These are phyloP conservation scores for Artomyces pyxidatus DNA, from an alignment of 768 basidiomycete species.

Conservation along the genomic window DNA sequence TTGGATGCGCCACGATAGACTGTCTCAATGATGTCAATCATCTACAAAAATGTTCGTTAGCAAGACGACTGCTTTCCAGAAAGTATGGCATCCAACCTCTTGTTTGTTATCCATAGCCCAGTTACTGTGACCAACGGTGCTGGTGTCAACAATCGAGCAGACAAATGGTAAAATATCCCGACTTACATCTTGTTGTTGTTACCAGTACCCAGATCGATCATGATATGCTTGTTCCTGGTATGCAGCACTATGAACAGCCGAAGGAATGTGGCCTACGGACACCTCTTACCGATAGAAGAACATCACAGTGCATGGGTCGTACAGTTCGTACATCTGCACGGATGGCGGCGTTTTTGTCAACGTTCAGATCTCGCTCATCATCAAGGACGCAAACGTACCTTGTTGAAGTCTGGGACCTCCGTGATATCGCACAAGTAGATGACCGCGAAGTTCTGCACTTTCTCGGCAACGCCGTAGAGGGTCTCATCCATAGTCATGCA, in stretches of 20 bases:
- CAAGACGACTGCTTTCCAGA: background rate
- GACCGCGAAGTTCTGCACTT: conserved; percentile 97
- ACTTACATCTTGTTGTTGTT: conserved; percentile 98
- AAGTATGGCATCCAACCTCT: conserved; percentile 48
- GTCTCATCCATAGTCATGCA: conserved; percentile 99
- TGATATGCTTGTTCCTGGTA: conserved; percentile 93
- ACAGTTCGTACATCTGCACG: conserved; percentile 93
- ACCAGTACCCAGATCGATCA: conserved; percentile 99
- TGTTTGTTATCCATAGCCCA: conserved; percentile 99
- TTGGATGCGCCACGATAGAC: conserved; percentile 97
- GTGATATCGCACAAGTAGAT: conserved; percentile 95
- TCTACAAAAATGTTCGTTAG: conserved; percentile 31
- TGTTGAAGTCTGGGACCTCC: conserved; percentile 97
- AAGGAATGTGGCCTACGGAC: background rate
- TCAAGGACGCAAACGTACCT: conserved; percentile 40
- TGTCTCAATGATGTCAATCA: conserved; percentile 97
- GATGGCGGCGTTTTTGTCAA: background rate
- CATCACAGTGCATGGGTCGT: conserved; percentile 96
- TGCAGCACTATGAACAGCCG: conserved; percentile 2
- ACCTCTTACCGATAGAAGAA: conserved; percentile 87
- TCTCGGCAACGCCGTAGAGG: conserved; percentile 84
- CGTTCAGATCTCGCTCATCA: background rate
- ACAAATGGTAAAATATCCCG: too few relatives aligned
- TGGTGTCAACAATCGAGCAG: too few relatives aligned
- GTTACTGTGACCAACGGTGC: too few relatives aligned